Evolutionary conservation across 371 early-diverging fungal genomes (phyloP).

Genomic region (Mucor circinelloides): DNA sequence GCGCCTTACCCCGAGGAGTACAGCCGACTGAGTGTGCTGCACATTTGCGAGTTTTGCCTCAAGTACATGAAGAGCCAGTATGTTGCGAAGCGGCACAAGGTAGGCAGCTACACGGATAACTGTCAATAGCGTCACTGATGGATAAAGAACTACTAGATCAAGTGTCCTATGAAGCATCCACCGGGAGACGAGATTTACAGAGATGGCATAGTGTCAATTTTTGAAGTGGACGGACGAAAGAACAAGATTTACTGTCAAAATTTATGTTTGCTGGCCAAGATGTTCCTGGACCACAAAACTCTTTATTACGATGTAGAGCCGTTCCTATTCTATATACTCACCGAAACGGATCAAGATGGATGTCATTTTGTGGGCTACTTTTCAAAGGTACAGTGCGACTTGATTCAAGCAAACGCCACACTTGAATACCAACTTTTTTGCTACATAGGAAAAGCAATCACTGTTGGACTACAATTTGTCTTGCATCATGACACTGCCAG

Average conservation of each 20-base stretch:
- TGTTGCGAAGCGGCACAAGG: conserved; percentile 69
- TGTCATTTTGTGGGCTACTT: conserved; percentile 99
- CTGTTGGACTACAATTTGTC: conserved; percentile 94
- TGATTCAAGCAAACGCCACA: not conserved
- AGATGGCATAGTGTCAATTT: conserved; percentile 83
- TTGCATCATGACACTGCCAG: conserved; percentile 97
- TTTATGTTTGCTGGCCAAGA: conserved; percentile 95
- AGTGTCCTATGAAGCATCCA: conserved; percentile 88
- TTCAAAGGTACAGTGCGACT: conserved; percentile 78
- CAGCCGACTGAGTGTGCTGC: conserved; percentile 66
- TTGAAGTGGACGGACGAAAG: conserved; percentile 95
- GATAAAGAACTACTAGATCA: conserved; percentile 63
- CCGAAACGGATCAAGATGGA: conserved; percentile 75
- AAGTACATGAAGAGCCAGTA: conserved; percentile 88
- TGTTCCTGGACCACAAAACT: conserved; percentile 99
- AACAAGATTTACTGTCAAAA: conserved; percentile 98
- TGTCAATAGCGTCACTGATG: conserved; percentile 34
- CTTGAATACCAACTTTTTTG: not conserved
- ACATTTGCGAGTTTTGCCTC: conserved; percentile 98
- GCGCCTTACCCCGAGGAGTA: conserved; percentile 99
- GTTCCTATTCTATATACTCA: conserved; percentile 98
- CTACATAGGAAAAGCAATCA: conserved; percentile 87
- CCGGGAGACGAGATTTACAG: conserved; percentile 99
- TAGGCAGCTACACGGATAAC: not conserved
- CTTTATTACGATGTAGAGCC: conserved; percentile 99